phyloP scores from a whole-genome alignment of 768 basidiomycete species.

The Daedaleopsis nitida region DNA sequence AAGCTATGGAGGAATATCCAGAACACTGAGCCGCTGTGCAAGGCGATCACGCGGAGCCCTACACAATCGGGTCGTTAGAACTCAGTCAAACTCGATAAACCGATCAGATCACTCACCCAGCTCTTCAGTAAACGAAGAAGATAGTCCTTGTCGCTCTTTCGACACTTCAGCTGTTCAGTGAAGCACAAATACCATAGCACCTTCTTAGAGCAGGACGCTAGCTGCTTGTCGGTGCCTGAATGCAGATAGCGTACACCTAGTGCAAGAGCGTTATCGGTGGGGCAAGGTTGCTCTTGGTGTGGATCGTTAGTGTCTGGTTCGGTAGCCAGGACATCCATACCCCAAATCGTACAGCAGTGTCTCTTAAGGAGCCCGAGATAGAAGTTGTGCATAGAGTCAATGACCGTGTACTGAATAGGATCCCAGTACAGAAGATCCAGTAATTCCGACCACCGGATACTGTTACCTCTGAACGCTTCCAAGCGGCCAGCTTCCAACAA shows the following conservation, averaged over 20 bases:
- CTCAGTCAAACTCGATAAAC: too few relatives aligned
- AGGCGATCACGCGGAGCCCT: too few relatives aligned
- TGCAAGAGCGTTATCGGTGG: not conserved
- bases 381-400: slow-evolving; percentile 46
- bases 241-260: not conserved
- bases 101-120: not conserved
- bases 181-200: not conserved
- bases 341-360: slow-evolving; percentile 5
- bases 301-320: slow-evolving; percentile 23
- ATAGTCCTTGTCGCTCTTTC: slow-evolving; percentile 2
- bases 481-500: not conserved
- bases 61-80: too few relatives aligned
- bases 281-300: not conserved
- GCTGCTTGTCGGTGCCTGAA: not conserved
- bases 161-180: slow-evolving; percentile 2
- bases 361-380: slow-evolving; percentile 31
- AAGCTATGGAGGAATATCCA: too few relatives aligned
- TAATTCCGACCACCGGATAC: slow-evolving; percentile 32
- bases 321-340: not conserved
- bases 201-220: not conserved
- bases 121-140: not conserved
- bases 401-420: slow-evolving; percentile 30
- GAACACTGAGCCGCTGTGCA: too few relatives aligned
- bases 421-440: slow-evolving; percentile 43
- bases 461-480: slow-evolving; percentile 18